A percentile compares a stretch with the other conserved stretches of the same genome.
These are phyloP conservation scores for Moesziomyces sp. DNA, from an alignment of 1,284 basidiomycete species.

Conservation along the genomic window DNA sequence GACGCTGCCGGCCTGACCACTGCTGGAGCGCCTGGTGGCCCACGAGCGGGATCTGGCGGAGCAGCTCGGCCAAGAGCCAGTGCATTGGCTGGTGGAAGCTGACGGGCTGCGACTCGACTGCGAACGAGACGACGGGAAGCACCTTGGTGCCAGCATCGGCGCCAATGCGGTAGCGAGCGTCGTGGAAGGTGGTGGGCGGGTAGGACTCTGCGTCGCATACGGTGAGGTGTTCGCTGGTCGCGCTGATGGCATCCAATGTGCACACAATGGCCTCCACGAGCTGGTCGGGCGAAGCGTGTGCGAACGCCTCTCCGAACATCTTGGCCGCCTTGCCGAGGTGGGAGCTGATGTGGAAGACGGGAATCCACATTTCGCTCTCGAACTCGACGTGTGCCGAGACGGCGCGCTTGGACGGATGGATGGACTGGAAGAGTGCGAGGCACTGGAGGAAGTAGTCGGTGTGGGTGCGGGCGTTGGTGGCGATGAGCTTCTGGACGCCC, in stretches of 20 bases:
- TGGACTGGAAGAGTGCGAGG: slow-evolving; percentile 61
- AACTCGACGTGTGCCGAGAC: slow-evolving; percentile 64
- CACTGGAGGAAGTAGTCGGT: slow-evolving; percentile 55
- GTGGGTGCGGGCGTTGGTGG: slow-evolving; percentile 23
- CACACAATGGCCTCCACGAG: slow-evolving; percentile 77
- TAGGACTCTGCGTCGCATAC: slow-evolving; percentile 72
- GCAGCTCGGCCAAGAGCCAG: slow-evolving; percentile 88
- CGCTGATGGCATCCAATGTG: slow-evolving; percentile 77
- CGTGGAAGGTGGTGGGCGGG: slow-evolving; percentile 72
- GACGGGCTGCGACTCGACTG: slow-evolving; percentile 57
- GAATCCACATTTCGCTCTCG: slow-evolving; percentile 65
- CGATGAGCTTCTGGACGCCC: slow-evolving; percentile 62
- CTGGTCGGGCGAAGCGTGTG: slow-evolving; percentile 72
- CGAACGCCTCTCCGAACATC: slow-evolving; percentile 62
- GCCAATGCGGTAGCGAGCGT: slow-evolving; percentile 71
- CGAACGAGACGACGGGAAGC: slow-evolving; percentile 74
- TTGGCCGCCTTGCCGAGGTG: slow-evolving; percentile 61
- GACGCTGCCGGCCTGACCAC: slow-evolving; percentile 23
- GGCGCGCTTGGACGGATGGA: slow-evolving; percentile 60
- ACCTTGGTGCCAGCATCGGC: slow-evolving; percentile 73
- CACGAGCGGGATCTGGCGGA: slow-evolving; percentile 72
- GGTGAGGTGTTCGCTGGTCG: slow-evolving; percentile 36
- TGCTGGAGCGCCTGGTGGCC: slow-evolving; percentile 26
- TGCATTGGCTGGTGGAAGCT: slow-evolving; percentile 95
- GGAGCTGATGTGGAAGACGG: slow-evolving; percentile 63